phyloP scores from a whole-genome alignment of 163 green algal genomes.

The Chlamydomonas reinhardtii region DNA sequence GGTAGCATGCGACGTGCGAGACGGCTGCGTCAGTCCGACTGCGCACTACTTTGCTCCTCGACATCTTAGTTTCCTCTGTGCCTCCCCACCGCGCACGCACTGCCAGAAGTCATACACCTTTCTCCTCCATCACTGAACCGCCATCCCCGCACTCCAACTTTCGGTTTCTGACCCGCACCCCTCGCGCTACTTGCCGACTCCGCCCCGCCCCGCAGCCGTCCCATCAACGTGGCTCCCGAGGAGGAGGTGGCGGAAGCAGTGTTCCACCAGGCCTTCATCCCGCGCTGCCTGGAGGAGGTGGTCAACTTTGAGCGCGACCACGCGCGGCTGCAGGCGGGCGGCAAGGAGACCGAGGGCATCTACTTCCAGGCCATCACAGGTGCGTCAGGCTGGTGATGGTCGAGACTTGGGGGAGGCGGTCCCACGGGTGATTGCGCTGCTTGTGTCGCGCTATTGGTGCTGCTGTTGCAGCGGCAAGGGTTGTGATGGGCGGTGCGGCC shows the following conservation, averaged over 20 bases:
- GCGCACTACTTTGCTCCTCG: slow-evolving; percentile 36
- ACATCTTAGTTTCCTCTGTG: background rate
- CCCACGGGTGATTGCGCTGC: no score
- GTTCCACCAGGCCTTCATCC: slow-evolving; percentile 92
- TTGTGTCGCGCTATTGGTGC: no score
- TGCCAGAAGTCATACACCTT: no score
- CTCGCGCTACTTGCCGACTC: background rate
- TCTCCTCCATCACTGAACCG: no score
- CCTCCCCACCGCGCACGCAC: background rate
- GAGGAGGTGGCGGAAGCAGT: slow-evolving; percentile 77
- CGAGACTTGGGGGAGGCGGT: no score
- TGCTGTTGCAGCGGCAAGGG: no score
- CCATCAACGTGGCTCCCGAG: slow-evolving; percentile 63
- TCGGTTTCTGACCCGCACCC: no score
- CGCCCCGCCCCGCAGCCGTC: slow-evolving; percentile 60
- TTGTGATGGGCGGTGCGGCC: no score
- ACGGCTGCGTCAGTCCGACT: background rate
- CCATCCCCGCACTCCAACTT: no score
- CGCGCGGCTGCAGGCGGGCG: slow-evolving; percentile 64
- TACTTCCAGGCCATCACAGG: slow-evolving; percentile 86
- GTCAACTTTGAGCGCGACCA: slow-evolving; percentile 89
- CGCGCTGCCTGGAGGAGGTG: slow-evolving; percentile 92
- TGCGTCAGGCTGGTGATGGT: background rate
- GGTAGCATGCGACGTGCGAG: slow-evolving; percentile 49
- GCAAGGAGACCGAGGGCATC: slow-evolving; percentile 81